Conservation (phyloP, 768 basidiomycete genomes). For the Neoboletus magnificus region DNA sequence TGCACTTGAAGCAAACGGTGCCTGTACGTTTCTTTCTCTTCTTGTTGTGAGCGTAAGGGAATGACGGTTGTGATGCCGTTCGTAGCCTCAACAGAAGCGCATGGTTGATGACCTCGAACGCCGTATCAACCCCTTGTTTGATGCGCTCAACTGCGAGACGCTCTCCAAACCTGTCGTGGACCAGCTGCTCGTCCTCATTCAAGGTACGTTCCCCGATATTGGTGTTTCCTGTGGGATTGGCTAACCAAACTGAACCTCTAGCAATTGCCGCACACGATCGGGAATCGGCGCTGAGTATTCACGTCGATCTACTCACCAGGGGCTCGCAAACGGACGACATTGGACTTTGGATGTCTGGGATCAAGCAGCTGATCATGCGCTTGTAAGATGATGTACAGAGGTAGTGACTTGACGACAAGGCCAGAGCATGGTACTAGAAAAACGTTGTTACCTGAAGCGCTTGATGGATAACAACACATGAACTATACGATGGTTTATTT, state of each 20-base stretch:
- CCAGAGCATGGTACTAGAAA: not conserved
- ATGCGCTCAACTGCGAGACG: conserved; percentile 88
- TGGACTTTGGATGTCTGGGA: conserved; percentile 80
- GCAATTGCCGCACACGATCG: conserved; percentile 82
- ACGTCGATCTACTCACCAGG: conserved; percentile 79
- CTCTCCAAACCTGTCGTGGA: conserved; percentile 68
- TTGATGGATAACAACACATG: not conserved
- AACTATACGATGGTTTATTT: not conserved
- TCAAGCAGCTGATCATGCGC: conserved; percentile 83
- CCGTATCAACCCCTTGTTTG: conserved; percentile 81
- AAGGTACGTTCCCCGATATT: conserved; percentile 49
- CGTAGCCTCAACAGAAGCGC: conserved; percentile 76
- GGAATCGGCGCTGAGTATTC: conserved; percentile 73
- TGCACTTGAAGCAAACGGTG: conserved; percentile 64
- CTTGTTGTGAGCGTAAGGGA: not conserved
- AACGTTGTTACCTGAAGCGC: not conserved
- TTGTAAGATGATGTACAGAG: conserved; percentile 35
- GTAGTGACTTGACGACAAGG: not conserved
- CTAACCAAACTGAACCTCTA: conserved; percentile 26
- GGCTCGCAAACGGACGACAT: conserved; percentile 83
- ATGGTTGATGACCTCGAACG: conserved; percentile 85
- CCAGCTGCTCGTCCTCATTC: conserved; percentile 64
- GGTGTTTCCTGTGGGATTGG: not conserved
- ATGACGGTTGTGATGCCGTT: not conserved
- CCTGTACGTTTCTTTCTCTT: conserved; percentile 51